phyloP scores from a whole-genome alignment of 2,329 filamentous ascomycete genomes.

The Eutypella sp. region DNA sequence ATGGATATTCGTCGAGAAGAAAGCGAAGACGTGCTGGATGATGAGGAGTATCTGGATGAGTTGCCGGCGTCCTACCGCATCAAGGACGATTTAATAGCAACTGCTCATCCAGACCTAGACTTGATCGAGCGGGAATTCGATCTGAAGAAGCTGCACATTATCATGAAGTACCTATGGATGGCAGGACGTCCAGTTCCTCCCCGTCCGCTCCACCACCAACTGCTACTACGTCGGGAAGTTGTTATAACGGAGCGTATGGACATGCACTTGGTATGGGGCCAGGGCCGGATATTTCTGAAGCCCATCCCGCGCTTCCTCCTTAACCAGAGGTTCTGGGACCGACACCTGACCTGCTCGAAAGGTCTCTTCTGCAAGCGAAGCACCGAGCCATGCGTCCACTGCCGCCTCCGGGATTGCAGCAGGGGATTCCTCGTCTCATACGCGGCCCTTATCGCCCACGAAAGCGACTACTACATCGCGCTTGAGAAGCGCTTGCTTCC shows the following conservation, averaged over 20 bases:
- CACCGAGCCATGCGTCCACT: not conserved
- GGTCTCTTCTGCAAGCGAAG: not conserved
- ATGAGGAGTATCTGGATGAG: not conserved
- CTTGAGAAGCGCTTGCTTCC: constrained; percentile 25
- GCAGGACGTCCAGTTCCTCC: constrained; percentile 23
- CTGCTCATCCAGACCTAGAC: not conserved
- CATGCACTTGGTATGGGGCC: constrained; percentile 30
- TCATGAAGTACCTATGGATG: constrained; percentile 4
- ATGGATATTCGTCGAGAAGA: not conserved
- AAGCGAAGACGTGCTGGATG: not conserved
- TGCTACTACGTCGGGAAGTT: constrained; percentile 22
- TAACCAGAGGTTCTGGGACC: constrained; percentile 24
- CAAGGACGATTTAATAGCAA: not conserved
- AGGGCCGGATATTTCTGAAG: constrained; percentile 28
- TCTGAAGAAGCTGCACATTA: not conserved
- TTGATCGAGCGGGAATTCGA: not conserved
- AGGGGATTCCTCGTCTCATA: constrained; percentile 29
- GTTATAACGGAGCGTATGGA: constrained; percentile 26
- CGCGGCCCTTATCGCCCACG: constrained; percentile 23
- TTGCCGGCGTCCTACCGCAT: not conserved
- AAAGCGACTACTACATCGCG: constrained; percentile 30
- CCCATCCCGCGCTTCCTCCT: constrained; percentile 32
- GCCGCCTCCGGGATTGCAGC: constrained; percentile 19
- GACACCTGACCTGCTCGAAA: constrained; percentile 1
- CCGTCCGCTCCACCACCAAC: constrained; percentile 26